Evolutionary conservation across 2,329 filamentous ascomycete genomes (phyloP).

Genomic region (Clarireedia homoeocarpa): DNA sequence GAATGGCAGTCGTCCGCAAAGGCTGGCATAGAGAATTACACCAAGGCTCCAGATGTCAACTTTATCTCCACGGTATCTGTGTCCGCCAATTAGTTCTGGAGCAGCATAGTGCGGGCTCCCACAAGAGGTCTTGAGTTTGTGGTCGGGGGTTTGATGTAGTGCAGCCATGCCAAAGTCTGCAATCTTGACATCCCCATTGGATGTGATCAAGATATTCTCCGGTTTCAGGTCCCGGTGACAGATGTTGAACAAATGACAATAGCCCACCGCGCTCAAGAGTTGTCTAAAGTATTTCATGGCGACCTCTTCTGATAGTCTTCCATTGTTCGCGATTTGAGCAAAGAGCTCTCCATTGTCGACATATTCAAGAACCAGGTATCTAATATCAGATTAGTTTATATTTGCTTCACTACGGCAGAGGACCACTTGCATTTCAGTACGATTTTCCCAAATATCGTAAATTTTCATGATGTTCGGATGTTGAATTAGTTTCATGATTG

Average conservation of each 20-base stretch:
- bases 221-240: constrained; percentile 95
- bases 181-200: constrained; percentile 73
- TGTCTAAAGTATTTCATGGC: constrained; percentile 84
- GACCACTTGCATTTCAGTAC: constrained; percentile 72
- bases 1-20: constrained; percentile 80
- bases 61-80: constrained; percentile 72
- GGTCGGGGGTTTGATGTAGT: constrained; percentile 69
- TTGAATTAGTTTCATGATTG: constrained; percentile 92
- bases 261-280: constrained; percentile 84
- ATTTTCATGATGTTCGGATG: constrained; percentile 92
- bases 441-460: constrained; percentile 97
- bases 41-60: constrained; percentile 95
- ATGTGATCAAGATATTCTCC: constrained; percentile 87
- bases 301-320: constrained; percentile 70
- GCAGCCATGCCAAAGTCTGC: constrained; percentile 98
- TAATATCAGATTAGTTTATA: constrained; percentile 34
- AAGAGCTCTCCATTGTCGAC: constrained; percentile 68
- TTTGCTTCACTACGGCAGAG: neutral
- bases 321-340: constrained; percentile 69
- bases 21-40: constrained; percentile 80
- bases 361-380: constrained; percentile 91
- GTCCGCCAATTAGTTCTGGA: constrained; percentile 76
- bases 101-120: constrained; percentile 96
- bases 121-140: constrained; percentile 80
- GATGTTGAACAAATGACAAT: constrained; percentile 90